Base-by-base conservation (phyloP, 169 alveolate genomes). In the Plasmodium adleri region DNA sequence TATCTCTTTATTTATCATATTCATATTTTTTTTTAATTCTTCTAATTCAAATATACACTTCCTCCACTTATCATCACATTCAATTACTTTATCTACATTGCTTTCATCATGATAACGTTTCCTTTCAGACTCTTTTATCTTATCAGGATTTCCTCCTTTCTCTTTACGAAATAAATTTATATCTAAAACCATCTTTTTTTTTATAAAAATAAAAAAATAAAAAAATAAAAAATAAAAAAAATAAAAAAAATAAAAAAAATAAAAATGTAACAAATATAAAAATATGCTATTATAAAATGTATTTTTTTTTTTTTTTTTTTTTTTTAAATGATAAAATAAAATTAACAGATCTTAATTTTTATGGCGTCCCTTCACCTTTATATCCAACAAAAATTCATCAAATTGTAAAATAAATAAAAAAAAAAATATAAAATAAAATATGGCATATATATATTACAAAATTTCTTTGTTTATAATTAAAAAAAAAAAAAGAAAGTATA, bases 61-160 rank as follows among this genome's bases (percentile, higher is more conserved):
- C 64, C 96, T 93, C 97, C 98, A 96, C 56, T 93, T 91, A 67
- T 91, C 94, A 83, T 95, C 97, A 1, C 94, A 95, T 24, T 90
- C 97, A 20, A 95, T 88, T 10, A 93, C 96, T 83, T 88, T 76
- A 80, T 92, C 95, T 62, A 94, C 95, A 66, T 54, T 90, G 43
- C 74, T 87, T 59, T 89, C 92, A 74, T 90, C 92, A 67, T 86
- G 94, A 88, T 93, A 92, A 64, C 96, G 50, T 13, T 94, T 76
- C 59, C 56, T 75, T 78, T 94, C 96, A 15, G 96, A 94, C 52
- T 89, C 95, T 20, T 91, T 78, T 59, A 94, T 66, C 15, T 64
- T 63, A 0, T 64, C 76, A n/a, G 88, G 88, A 74, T 92, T 88
- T 20, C 93, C 92, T 59, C 92, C 92, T 58, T 92, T 92, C 72